Percentiles rank a stretch among this genome's conserved stretches.
These are phyloP conservation scores for Gossypium aridum DNA, from an alignment of 441 rosid genomes.

Conservation along the genomic window DNA sequence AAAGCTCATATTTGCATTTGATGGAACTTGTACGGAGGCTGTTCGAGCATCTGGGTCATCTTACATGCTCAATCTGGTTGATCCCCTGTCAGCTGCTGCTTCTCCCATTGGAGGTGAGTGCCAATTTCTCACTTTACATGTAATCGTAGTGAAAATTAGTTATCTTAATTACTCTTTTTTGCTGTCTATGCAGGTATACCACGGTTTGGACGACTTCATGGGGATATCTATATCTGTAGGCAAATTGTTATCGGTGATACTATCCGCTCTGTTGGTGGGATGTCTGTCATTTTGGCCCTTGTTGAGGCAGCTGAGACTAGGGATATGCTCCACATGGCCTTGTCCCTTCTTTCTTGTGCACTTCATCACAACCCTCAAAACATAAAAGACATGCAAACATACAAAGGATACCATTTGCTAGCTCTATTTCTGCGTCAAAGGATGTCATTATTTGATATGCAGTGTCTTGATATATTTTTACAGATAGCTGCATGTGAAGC, in stretches of 20 bases:
- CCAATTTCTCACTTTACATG: not conserved
- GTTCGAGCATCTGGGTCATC: slow-evolving; percentile 74
- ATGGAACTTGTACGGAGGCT: slow-evolving; percentile 87
- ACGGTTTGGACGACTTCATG: slow-evolving; percentile 89
- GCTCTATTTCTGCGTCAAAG: slow-evolving; percentile 92
- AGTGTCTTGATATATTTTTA: slow-evolving; percentile 90
- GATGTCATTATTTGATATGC: slow-evolving; percentile 95
- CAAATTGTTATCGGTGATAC: slow-evolving; percentile 90
- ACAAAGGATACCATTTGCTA: slow-evolving; percentile 97
- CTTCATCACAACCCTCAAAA: slow-evolving; percentile 98
- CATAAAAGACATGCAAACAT: slow-evolving; percentile 92
- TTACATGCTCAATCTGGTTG: slow-evolving; percentile 96
- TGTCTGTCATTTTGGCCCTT: slow-evolving; percentile 86
- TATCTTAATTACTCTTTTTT: slow-evolving; percentile 2
- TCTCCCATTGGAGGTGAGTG: slow-evolving; percentile 96
- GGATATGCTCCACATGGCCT: slow-evolving; percentile 98
- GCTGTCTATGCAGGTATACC: slow-evolving; percentile 70
- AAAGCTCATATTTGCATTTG: slow-evolving; percentile 99
- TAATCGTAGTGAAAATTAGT: not conserved
- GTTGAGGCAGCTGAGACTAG: slow-evolving; percentile 95
- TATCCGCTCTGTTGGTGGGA: slow-evolving; percentile 91
- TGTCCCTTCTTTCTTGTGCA: slow-evolving; percentile 84
- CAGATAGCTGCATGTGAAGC: slow-evolving; percentile 99
- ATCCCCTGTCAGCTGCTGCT: slow-evolving; percentile 99
- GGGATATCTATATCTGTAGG: slow-evolving; percentile 81